phyloP scores from a whole-genome alignment of 108 stramenopile species.

The Seminavis robusta region DNA sequence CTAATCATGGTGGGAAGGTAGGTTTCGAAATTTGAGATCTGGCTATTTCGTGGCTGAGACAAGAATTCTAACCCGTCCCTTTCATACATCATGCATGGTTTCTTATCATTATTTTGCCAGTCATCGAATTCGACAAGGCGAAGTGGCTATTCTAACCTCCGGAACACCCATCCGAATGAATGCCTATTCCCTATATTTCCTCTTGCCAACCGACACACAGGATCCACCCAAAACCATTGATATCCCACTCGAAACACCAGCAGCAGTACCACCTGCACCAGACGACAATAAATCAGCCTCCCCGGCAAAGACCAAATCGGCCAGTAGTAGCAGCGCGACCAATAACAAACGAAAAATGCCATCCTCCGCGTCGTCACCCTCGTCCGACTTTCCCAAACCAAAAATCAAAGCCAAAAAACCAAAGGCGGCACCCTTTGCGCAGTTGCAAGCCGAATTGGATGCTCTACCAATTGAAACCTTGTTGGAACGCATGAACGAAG shows the following conservation, averaged over 20 bases:
- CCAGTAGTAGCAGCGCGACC: not conserved
- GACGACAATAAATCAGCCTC: not conserved
- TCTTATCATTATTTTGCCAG: no score
- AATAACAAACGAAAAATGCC: not conserved
- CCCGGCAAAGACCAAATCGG: not conserved
- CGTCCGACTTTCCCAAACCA: not conserved
- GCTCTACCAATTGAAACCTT: slow-evolving; percentile 24
- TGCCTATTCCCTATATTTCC: slow-evolving; percentile 30
- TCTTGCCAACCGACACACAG: slow-evolving; percentile 24
- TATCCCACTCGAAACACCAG: not conserved
- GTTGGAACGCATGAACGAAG: slow-evolving; percentile 24
- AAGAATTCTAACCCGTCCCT: no score
- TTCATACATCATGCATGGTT: no score
- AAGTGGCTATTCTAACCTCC: slow-evolving; percentile 20
- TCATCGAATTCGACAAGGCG: slow-evolving; percentile 44
- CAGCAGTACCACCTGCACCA: not conserved
- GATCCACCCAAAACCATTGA: slow-evolving; percentile 1
- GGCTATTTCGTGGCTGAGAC: no score
- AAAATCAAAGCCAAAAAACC: slow-evolving; percentile 3
- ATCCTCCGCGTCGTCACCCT: slow-evolving; percentile 1
- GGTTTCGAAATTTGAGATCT: no score
- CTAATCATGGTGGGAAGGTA: slow-evolving; percentile 42
- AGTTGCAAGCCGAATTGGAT: slow-evolving; percentile 26
- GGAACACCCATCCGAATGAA: slow-evolving; percentile 32
- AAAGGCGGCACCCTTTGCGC: not conserved